Conservation (phyloP, 768 basidiomycete species). For the Dacryopinax spathularia region DNA sequence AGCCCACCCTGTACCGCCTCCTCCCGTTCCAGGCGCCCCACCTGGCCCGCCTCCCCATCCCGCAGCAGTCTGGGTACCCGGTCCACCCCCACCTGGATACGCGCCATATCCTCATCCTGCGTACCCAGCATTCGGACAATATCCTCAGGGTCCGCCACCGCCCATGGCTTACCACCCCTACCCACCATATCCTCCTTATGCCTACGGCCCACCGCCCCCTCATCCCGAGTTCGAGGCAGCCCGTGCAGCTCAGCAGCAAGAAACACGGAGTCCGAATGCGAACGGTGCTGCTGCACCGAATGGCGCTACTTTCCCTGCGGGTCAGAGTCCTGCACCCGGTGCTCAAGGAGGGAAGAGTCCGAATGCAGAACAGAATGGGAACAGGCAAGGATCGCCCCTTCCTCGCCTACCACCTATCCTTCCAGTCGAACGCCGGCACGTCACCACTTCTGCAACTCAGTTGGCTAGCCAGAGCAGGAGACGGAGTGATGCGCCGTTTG, state of each 20-base stretch:
- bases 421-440: conserved; percentile 87
- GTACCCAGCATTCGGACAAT: neutral
- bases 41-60: neutral
- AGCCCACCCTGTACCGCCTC: neutral
- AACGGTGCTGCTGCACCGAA: conserved; percentile 13
- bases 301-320: conserved; percentile 11
- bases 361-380: conserved; percentile 7
- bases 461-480: conserved; percentile 78
- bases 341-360: conserved; percentile 4
- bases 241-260: neutral
- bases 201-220: neutral
- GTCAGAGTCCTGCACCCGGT: no score
- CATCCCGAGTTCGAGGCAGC: neutral
- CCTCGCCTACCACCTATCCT: conserved; percentile 67
- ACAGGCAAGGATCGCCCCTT: conserved; percentile 19
- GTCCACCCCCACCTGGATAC: neutral
- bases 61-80: neutral
- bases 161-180: neutral
- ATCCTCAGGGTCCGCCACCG: neutral
- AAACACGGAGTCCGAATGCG: conserved; percentile 9
- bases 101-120: neutral
- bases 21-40: neutral
- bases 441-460: conserved; percentile 88
- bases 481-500: conserved; percentile 81
- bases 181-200: neutral